Evolutionary conservation across 306 rosid genomes (phyloP).

Genomic region (Acacia crassicarpa): DNA sequence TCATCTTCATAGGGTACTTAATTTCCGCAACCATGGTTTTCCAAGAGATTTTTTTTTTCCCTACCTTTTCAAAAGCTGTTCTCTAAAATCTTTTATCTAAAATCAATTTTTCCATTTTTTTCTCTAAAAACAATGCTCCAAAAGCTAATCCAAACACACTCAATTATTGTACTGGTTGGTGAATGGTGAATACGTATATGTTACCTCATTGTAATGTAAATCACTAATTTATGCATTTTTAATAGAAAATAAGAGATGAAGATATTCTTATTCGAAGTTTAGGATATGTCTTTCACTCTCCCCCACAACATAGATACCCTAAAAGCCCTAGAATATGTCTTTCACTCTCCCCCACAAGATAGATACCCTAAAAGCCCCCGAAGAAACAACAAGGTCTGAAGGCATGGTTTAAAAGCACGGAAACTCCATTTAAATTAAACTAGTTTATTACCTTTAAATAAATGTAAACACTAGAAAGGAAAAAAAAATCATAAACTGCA

Average conservation of each 20-base stretch:
- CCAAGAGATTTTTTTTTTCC: no score
- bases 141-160: no score
- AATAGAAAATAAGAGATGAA: not conserved
- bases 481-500: not conserved
- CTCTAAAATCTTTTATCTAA: no score
- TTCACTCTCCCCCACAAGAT: not conserved
- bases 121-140: no score
- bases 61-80: no score
- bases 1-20: not conserved
- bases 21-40: no score
- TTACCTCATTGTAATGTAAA: not conserved
- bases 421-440: slow-evolving; percentile 11
- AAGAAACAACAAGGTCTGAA: not conserved
- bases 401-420: not conserved
- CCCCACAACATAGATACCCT: not conserved
- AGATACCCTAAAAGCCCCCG: not conserved
- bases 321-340: not conserved
- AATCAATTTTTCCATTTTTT: no score
- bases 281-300: not conserved
- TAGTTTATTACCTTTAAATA: not conserved
- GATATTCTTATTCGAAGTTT: not conserved
- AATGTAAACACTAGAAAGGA: not conserved
- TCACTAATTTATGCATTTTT: not conserved
- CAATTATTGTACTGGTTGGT: not conserved
- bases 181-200: not conserved